Evolutionary conservation across 2,329 filamentous ascomycete genomes (phyloP).

Genomic region (Xylariales sp.): DNA sequence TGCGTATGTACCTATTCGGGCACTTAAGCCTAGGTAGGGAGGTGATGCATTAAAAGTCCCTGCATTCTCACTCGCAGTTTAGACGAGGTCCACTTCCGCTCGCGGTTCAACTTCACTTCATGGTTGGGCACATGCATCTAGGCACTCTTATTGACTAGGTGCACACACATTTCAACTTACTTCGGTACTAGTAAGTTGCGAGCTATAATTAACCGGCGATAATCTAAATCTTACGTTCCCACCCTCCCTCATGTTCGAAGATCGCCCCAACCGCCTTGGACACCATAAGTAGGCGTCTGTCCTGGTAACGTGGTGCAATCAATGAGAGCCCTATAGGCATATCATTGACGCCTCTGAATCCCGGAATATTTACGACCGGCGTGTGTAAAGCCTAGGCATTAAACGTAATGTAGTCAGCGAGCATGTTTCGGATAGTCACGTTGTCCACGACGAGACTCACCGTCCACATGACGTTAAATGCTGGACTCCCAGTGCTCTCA

Average conservation of each 20-base stretch:
- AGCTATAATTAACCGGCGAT: background rate
- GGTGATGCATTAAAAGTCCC: background rate
- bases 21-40: no score
- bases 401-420: slow-evolving; percentile 7
- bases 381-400: slow-evolving; percentile 61
- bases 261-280: slow-evolving; percentile 54
- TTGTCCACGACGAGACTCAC: slow-evolving; percentile 50
- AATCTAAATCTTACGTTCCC: slow-evolving; percentile 29
- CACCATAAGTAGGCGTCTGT: slow-evolving; percentile 56
- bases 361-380: slow-evolving; percentile 73
- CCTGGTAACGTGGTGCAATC: slow-evolving; percentile 59
- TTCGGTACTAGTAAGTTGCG: background rate
- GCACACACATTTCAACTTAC: background rate
- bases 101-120: no score
- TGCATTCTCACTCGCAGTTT: background rate
- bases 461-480: slow-evolving; percentile 65
- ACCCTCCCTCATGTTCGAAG: slow-evolving; percentile 55
- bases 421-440: background rate
- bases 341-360: slow-evolving; percentile 66
- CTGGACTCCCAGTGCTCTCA: slow-evolving; percentile 65
- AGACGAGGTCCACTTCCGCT: no score
- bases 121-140: no score
- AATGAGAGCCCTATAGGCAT: slow-evolving; percentile 71
- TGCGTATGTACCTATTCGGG: no score
- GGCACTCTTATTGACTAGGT: no score